Evolutionary conservation across 2,329 filamentous ascomycete genomes (phyloP).

Genomic region (Trichoderma cornu-damae): DNA sequence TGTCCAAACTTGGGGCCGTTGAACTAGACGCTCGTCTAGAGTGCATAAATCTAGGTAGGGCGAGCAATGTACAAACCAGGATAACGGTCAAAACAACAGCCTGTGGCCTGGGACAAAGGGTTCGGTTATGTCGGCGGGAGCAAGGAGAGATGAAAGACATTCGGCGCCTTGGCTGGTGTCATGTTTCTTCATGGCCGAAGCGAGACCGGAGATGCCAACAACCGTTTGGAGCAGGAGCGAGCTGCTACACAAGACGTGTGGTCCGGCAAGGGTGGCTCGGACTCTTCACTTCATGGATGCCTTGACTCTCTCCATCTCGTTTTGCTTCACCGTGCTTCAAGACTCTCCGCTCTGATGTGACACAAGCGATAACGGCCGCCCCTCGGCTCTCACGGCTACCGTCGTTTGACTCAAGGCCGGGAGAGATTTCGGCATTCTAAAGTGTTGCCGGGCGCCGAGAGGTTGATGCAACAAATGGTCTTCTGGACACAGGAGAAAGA

Average conservation of each 20-base stretch:
- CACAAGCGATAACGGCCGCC: background rate
- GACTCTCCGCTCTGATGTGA: constrained; percentile 15
- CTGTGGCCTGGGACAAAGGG: no score
- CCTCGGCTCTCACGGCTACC: background rate
- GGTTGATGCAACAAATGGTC: background rate
- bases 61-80: no score
- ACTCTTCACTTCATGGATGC: constrained; percentile 1
- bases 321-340: constrained; percentile 8
- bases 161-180: background rate
- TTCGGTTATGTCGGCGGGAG: no score
- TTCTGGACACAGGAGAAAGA: no score
- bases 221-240: background rate
- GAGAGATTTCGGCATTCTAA: background rate
- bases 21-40: no score
- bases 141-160: background rate
- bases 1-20: no score
- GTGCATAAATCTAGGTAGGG: no score
- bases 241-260: background rate
- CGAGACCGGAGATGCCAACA: constrained; percentile 1
- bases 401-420: background rate
- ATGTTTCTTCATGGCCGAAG: background rate
- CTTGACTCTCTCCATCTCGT: background rate
- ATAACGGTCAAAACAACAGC: no score
- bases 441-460: background rate
- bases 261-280: constrained; percentile 10